Evolutionary conservation across 2,329 filamentous ascomycete genomes (phyloP), one percentile per base, ranked within the genome.

Genomic region (Pseudogymnoascus sp.): DNA sequence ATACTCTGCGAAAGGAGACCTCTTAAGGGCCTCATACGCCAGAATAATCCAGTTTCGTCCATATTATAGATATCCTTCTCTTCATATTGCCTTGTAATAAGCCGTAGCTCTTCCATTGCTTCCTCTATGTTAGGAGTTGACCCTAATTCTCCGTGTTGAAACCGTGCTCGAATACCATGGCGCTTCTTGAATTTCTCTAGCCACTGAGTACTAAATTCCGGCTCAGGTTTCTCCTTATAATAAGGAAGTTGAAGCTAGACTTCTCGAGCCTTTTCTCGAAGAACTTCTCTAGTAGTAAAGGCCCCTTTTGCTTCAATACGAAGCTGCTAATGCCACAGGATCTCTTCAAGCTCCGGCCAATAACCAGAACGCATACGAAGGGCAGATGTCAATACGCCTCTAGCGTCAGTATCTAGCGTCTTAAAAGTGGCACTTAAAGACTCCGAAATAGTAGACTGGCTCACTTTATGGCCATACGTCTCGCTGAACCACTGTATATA

Each of bases 201-300:
- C 69, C 67, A 71, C 12, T 68, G 64, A 23, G 61, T 60, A 42
- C 66, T 70, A 37, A 69, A 70, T 12, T 61, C 40, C 7, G 68
- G 69, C 1, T 31, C 21, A 11, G 69, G 2, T 29, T 34, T 11
- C 59, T 21, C 60, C 14, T 60, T 51, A 47, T 70, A 70, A 47
- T 65, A 39, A 2, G 60, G 34, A n/a, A 69, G 66, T 23, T 64
- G 34, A 5, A 18, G 42, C 67, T 64, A 69, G 23, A 66, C 68
- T 62, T 69, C 36, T 60, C 36, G 59, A 61, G 21, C 59, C 21
- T 61, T 61, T 61, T 18, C 10, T 34, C 29, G 11, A 61, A 61
- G 34, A 21, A 21, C 3, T 3, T 21, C 21, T 21, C 21, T 3
- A 2, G 21, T 21, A 3, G 21, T 21, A 21, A 21, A 21, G 21